Evolutionary conservation across 805 yeast species (phyloP), one percentile per base, ranked within the genome.

Genomic region (Ogataea methanolica): DNA sequence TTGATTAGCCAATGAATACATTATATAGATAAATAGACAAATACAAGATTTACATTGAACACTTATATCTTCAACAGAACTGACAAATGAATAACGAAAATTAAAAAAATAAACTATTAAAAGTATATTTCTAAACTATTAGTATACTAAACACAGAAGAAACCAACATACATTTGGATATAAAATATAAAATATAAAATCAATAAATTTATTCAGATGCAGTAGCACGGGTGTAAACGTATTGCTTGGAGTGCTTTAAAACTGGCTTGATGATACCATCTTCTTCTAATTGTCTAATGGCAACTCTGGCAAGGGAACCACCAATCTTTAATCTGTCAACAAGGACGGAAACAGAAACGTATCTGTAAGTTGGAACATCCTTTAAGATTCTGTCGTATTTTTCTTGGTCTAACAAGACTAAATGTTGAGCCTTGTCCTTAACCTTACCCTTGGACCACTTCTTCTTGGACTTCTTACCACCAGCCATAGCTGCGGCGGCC

Each of bases 361-460:
- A 90, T 85, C 92, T 92, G 94, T 85, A 94, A 67, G 97, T 89
- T 80, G 97, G 97, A 56, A 91, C 97, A 72, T 94, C 99, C 88
- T 94, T 94, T 79, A 90, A 75, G 80, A 94, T 88, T 83, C 97
- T 89, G 95, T 94, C 99, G 82, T 86, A 92, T 75, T 92, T 88
- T 66, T 94, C 96, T 82, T 94, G 97, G 78, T 94, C 99, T 70
- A 94, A 82, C 75, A 88, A 80, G 70, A 94, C 91, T 72, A 90
- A 84, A 84, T 94, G 99, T 76, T 88, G 92, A 68, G 99, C 98
- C 96, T 88, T 92, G 80, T 94, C 99, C 91, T 95, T 94, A 77
- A 90, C 96, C 85, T 95, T 90, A 79, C 97, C 97, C 85, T 92
- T 91, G 87, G 96, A 88, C 99, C 98, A 94, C 96, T 94, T 94